These are phyloP conservation scores for Candida suzukii DNA, from an alignment of 805 yeast genomes.

Conservation along the genomic window DNA sequence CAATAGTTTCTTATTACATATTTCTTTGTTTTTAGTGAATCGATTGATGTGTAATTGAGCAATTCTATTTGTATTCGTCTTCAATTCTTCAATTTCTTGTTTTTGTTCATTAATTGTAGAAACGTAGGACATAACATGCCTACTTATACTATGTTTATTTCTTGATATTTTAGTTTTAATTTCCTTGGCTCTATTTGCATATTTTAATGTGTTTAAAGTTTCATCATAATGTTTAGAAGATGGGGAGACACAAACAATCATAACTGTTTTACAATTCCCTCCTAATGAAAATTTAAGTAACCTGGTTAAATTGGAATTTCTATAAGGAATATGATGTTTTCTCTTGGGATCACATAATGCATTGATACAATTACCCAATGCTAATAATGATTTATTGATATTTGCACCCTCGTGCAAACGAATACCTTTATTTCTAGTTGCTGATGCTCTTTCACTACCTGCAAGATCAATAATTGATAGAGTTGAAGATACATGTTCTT, in stretches of 20 bases:
- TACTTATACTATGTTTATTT: slow-evolving; percentile 67
- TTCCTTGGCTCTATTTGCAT: slow-evolving; percentile 87
- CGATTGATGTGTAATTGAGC: slow-evolving; percentile 31
- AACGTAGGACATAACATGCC: slow-evolving; percentile 80
- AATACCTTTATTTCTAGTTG: slow-evolving; percentile 78
- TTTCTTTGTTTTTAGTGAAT: slow-evolving; percentile 28
- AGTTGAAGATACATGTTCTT: slow-evolving; percentile 70
- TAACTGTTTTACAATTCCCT: slow-evolving; percentile 90
- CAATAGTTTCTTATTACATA: slow-evolving; percentile 31
- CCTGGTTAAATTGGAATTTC: slow-evolving; percentile 87
- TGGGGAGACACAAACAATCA: slow-evolving; percentile 93
- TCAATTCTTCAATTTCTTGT: slow-evolving; percentile 62
- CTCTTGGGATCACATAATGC: slow-evolving; percentile 74
- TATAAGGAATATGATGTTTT: slow-evolving; percentile 74
- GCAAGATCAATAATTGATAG: slow-evolving; percentile 87
- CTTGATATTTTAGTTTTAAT: slow-evolving; percentile 75
- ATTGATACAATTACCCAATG: slow-evolving; percentile 90
- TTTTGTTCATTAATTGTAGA: slow-evolving; percentile 80
- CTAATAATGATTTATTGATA: slow-evolving; percentile 80
- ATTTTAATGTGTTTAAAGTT: slow-evolving; percentile 82
- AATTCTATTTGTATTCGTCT: slow-evolving; percentile 42
- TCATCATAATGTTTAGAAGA: slow-evolving; percentile 86
- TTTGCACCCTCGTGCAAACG: slow-evolving; percentile 88
- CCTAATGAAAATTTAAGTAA: slow-evolving; percentile 84
- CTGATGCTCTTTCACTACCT: slow-evolving; percentile 91